A percentile compares a stretch with the other conserved stretches of the same genome.
Evolutionary conservation across 169 alveolate genomes (phyloP).

Genomic region (Eimeria acervulina): DNA sequence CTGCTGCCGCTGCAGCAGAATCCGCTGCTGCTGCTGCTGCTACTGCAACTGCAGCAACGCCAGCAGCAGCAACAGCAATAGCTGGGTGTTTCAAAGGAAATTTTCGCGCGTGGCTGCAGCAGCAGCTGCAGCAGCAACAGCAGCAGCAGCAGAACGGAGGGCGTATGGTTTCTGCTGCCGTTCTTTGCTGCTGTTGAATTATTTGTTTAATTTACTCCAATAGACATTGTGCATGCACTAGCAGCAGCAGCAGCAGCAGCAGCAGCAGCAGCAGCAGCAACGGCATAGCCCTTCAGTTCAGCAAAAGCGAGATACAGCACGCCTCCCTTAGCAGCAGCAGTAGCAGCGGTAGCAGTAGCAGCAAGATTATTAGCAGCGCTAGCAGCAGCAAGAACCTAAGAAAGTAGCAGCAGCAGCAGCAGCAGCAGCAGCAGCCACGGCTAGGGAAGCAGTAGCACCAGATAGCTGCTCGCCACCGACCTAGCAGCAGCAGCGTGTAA

Average conservation of each 20-base stretch:
- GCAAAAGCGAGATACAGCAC: background rate
- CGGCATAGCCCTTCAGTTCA: too few relatives aligned
- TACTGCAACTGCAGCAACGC: too few relatives aligned
- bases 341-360: background rate
- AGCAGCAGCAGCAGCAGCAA: too few relatives aligned
- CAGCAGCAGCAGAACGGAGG: background rate
- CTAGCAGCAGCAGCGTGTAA: too few relatives aligned
- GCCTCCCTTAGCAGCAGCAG: background rate
- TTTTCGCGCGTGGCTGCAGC: too few relatives aligned
- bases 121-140: constrained; percentile 17
- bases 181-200: background rate
- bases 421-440: too few relatives aligned
- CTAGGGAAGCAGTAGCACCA: too few relatives aligned
- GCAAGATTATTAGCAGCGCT: background rate
- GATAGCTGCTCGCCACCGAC: too few relatives aligned
- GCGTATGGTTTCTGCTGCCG: background rate
- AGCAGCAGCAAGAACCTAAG: background rate
- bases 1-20: constrained; percentile 15
- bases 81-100: too few relatives aligned
- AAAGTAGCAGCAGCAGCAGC: background rate
- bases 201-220: background rate
- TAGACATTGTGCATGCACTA: background rate
- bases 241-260: background rate
- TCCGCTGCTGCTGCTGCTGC: background rate
- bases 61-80: too few relatives aligned